Base-by-base conservation (phyloP, 345 rosid species). In the Viola odorata region DNA sequence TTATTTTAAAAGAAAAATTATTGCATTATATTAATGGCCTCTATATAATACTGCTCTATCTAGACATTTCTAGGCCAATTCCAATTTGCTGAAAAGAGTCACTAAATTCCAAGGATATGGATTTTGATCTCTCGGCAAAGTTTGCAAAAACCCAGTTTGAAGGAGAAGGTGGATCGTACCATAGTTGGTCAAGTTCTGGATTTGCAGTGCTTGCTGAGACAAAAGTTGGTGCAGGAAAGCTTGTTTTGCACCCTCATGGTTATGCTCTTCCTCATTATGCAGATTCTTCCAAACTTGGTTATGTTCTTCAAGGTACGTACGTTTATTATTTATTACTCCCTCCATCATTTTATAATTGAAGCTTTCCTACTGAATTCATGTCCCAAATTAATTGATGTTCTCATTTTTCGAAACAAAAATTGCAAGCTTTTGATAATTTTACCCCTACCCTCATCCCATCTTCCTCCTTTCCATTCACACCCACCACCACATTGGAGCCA, bases 191-290 rank as follows among this genome's bases (percentile, higher is more conserved):
- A 10, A 15, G n/a, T 45, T 8, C 62, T 16, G 80, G 70, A 3
- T 64, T 69, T 41, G 62, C 57, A 41, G 11, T 64, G 57, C 73
- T 77, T 9, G 47, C 42, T 0, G 32, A 68, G n/a, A 37, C 60
- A 37, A 76, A 73, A 4, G 65, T 63, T 37, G 73, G 73, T 8
- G 81, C 61, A 17, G 84, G 73, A 14, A 41, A 47, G 16, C 69
- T 80, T 40, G 7, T 57, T 23, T 50, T 76, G 38, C 66, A 50
- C 54, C 76, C 78, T 6, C 60, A 39, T 2, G 78, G 77, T 6
- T 73, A 70, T 8, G 78, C 59, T 53, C 50, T 73, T 56, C 84
- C 84, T 12, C 84, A 76, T 11, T 76, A 59, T 16, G 57, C 73
- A 0, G 80, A 75, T 65, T 69, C 63, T 69, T n/a, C 71, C 42